These are phyloP conservation scores for Nitzschia sp. DNA, from an alignment of 108 stramenopile species.

Conservation along the genomic window DNA sequence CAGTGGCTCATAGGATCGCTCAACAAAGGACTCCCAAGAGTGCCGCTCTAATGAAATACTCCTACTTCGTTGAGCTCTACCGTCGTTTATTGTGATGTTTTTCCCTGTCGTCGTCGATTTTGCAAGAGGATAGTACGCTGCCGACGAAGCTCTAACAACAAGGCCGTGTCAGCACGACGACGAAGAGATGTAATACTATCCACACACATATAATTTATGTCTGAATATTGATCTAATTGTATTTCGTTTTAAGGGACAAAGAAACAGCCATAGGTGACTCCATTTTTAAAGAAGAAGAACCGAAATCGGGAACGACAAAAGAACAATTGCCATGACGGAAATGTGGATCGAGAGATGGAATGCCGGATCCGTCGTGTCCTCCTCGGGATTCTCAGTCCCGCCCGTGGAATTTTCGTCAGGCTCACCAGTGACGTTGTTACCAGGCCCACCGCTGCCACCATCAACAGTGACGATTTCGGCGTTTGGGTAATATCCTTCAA, in stretches of 20 bases:
- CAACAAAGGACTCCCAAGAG: too few relatives aligned
- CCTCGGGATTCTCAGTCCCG: background rate
- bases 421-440: background rate
- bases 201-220: background rate
- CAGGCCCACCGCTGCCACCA: background rate
- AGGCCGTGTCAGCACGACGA: background rate
- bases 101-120: background rate
- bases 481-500: background rate
- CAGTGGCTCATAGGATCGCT: too few relatives aligned
- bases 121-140: background rate
- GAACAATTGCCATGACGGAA: constrained; percentile 1
- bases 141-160: background rate
- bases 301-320: background rate
- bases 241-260: background rate
- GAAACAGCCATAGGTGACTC: background rate
- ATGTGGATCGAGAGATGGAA: background rate
- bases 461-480: background rate
- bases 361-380: background rate
- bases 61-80: too few relatives aligned
- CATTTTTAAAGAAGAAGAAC: background rate
- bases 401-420: background rate
- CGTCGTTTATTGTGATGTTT: too few relatives aligned
- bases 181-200: background rate
- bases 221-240: background rate
- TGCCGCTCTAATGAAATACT: too few relatives aligned